A percentile compares a stretch with the other conserved stretches of the same genome.
Conservation (phyloP, 2,329 filamentous ascomycete genomes). For the Penicillium fuscoglaucum region DNA sequence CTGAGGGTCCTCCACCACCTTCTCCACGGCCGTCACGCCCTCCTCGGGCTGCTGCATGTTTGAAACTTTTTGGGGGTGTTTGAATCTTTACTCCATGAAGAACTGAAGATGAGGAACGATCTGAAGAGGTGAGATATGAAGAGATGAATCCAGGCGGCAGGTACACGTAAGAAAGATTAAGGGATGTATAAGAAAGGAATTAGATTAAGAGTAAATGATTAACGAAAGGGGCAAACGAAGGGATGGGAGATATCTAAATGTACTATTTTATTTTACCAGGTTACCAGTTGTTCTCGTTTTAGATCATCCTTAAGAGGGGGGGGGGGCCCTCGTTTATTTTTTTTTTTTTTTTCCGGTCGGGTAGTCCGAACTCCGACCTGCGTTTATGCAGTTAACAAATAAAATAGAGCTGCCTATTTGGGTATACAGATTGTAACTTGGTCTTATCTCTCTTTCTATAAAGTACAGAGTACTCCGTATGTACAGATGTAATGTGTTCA, state of each 20-base stretch:
- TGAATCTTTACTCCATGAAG: constrained; percentile 9
- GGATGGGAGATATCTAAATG: not conserved
- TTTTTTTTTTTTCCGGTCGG: not conserved
- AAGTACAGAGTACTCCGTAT: no score
- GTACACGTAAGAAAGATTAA: not conserved
- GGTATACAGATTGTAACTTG: no score
- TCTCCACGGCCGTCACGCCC: constrained; percentile 18
- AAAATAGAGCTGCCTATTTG: no score
- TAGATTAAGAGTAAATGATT: not conserved
- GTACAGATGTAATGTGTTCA: no score
- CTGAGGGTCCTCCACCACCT: constrained; percentile 14
- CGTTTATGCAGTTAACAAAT: not conserved
- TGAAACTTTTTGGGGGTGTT: not conserved
- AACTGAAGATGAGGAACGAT: not conserved
- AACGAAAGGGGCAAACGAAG: not conserved
- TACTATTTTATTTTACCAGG: not conserved
- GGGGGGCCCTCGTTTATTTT: not conserved
- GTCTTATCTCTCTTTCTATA: not conserved
- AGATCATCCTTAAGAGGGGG: not conserved
- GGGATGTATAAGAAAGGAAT: not conserved
- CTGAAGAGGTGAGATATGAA: not conserved
- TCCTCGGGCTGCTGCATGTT: constrained; percentile 26
- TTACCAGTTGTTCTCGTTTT: not conserved
- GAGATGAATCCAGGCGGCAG: not conserved
- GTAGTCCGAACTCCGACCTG: not conserved